These are phyloP conservation scores for Aspergillus ruber DNA, from an alignment of 2,329 filamentous ascomycete species.

Conservation along the genomic window DNA sequence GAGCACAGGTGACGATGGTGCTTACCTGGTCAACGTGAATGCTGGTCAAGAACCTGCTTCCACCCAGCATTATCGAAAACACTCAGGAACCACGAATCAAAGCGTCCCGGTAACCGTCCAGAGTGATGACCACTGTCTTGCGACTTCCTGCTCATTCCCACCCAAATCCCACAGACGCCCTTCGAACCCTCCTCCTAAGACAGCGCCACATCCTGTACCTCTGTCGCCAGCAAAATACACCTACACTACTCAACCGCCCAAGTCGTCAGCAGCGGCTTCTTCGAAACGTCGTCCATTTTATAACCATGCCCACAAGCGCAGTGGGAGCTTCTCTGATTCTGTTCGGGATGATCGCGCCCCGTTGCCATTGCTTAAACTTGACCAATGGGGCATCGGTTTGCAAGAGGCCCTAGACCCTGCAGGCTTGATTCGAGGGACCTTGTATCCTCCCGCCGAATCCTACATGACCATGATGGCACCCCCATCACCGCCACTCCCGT, in stretches of 20 bases:
- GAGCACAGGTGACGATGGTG: neutral
- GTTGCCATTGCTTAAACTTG: slow-evolving; percentile 42
- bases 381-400: slow-evolving; percentile 37
- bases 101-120: slow-evolving; percentile 31
- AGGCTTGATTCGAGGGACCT: slow-evolving; percentile 77
- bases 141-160: slow-evolving; percentile 55
- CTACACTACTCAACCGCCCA: slow-evolving; percentile 13
- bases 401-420: slow-evolving; percentile 66
- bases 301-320: slow-evolving; percentile 65
- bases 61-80: slow-evolving; percentile 27
- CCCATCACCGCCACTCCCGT: slow-evolving; percentile 38
- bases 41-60: slow-evolving; percentile 8
- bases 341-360: slow-evolving; percentile 61
- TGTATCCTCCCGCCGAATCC: slow-evolving; percentile 75
- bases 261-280: slow-evolving; percentile 23
- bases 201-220: slow-evolving; percentile 38
- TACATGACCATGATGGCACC: slow-evolving; percentile 64
- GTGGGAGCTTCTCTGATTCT: slow-evolving; percentile 81
- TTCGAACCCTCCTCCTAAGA: slow-evolving; percentile 26
- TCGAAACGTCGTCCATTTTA: slow-evolving; percentile 43
- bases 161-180: slow-evolving; percentile 39
- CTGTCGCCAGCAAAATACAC: slow-evolving; percentile 12
- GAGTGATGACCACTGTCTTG: slow-evolving; percentile 50
- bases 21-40: neutral
- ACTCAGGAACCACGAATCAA: slow-evolving; percentile 28